phyloP scores from a whole-genome alignment of 1,139 yeast species.

The Candida sanyaensis region DNA sequence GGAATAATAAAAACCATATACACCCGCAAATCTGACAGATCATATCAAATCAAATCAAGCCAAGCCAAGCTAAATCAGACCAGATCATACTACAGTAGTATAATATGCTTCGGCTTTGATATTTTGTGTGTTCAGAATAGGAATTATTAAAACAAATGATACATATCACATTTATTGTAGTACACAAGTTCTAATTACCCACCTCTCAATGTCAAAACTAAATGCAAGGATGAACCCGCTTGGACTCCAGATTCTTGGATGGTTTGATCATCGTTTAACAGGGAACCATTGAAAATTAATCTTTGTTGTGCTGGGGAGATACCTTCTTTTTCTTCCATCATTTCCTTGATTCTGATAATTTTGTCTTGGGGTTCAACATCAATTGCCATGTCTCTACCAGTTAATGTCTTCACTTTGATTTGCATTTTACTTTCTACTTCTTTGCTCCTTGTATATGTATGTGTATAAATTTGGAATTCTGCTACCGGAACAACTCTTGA shows the following conservation, averaged over 20 bases:
- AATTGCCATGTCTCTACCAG: conserved; percentile 84
- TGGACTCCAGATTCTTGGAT: conserved; percentile 65
- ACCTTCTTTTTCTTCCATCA: conserved; percentile 95
- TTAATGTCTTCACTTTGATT: conserved; percentile 71
- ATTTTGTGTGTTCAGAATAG: too few relatives aligned
- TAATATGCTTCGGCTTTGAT: too few relatives aligned
- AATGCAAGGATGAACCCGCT: conserved; percentile 82
- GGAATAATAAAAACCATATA: too few relatives aligned
- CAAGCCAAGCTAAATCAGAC: too few relatives aligned
- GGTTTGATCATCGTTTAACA: conserved; percentile 78
- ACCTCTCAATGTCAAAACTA: conserved; percentile 89
- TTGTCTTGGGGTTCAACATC: conserved; percentile 77
- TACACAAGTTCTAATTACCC: conserved; percentile 39
- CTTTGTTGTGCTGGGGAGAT: conserved; percentile 97
- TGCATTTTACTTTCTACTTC: conserved; percentile 42
- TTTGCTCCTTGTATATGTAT: background rate
- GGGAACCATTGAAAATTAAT: conserved; percentile 87
- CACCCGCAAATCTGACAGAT: too few relatives aligned
- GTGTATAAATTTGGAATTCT: too few relatives aligned
- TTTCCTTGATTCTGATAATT: conserved; percentile 83
- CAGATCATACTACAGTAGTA: too few relatives aligned
- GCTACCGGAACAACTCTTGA: too few relatives aligned
- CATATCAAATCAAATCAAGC: too few relatives aligned
- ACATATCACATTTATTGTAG: background rate
- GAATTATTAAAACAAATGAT: background rate